Percentiles rank a stretch among this genome's conserved stretches.
These are phyloP conservation scores for Penicillium sp. DNA, from an alignment of 2,329 filamentous ascomycete genomes.

Conservation along the genomic window DNA sequence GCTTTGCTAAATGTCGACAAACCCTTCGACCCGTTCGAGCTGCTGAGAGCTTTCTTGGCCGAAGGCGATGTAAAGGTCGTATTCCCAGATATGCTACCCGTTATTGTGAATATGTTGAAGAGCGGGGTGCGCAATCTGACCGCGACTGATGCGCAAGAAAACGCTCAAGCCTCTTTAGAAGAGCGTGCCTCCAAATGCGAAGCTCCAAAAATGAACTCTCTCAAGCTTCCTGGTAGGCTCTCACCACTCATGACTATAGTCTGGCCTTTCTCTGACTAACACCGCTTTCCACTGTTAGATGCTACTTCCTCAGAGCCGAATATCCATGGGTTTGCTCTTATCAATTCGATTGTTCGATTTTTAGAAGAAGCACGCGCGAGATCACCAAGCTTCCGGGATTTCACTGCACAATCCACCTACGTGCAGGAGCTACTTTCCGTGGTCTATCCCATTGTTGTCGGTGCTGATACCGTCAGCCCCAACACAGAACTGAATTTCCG, in stretches of 20 bases:
- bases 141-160: slow-evolving; percentile 54
- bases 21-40: slow-evolving; percentile 69
- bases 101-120: slow-evolving; percentile 84
- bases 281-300: background rate
- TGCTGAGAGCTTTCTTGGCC: slow-evolving; percentile 67
- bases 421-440: slow-evolving; percentile 73
- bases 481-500: slow-evolving; percentile 84
- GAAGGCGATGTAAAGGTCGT: slow-evolving; percentile 62
- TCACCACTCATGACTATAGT: background rate
- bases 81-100: slow-evolving; percentile 73
- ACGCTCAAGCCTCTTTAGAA: slow-evolving; percentile 2
- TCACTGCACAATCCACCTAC: slow-evolving; percentile 76
- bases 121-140: slow-evolving; percentile 68
- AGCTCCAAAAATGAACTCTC: slow-evolving; percentile 13
- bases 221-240: slow-evolving; percentile 14
- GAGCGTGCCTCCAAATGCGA: slow-evolving; percentile 2
- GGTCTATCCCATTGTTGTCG: slow-evolving; percentile 84
- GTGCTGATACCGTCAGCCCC: slow-evolving; percentile 76
- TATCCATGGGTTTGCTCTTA: slow-evolving; percentile 47
- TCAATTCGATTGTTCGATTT: slow-evolving; percentile 76
- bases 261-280: background rate
- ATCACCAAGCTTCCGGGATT: slow-evolving; percentile 77
- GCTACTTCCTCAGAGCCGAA: slow-evolving; percentile 2
- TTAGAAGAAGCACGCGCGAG: slow-evolving; percentile 73
- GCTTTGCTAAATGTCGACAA: slow-evolving; percentile 69